Percentiles rank a stretch among this genome's conserved stretches.
Conservation (phyloP, 139 green algal genomes). For the Trebouxia sp. region DNA sequence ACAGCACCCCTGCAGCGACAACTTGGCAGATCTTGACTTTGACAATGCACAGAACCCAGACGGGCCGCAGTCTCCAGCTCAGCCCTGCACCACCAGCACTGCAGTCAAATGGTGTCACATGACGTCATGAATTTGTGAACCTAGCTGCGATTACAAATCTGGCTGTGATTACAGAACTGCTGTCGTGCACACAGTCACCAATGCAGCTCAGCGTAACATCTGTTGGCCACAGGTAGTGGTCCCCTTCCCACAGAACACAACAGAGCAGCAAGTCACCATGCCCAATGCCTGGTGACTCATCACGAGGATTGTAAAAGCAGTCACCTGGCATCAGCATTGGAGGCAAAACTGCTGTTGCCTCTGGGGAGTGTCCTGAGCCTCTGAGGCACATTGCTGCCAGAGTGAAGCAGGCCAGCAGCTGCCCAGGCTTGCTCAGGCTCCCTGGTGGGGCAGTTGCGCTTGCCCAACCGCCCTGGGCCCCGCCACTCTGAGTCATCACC, state of each 20-base stretch:
- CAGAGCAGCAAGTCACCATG: no score
- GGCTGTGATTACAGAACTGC: no score
- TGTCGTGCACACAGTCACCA: no score
- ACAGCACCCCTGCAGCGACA: no score
- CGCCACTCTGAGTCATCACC: neutral
- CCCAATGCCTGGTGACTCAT: no score
- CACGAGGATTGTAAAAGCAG: neutral
- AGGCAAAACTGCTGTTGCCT: neutral
- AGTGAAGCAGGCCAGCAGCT: neutral
- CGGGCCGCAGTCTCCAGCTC: neutral
- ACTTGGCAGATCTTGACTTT: no score
- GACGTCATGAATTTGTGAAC: no score
- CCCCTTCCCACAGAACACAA: no score
- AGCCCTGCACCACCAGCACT: neutral
- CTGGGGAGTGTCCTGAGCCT: neutral
- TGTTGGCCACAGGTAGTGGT: no score
- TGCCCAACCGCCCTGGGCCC: neutral
- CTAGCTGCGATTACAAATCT: no score
- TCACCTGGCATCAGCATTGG: neutral
- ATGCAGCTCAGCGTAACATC: no score
- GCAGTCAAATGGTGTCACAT: neutral
- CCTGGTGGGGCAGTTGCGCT: neutral
- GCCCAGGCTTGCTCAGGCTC: neutral
- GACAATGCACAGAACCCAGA: neutral
- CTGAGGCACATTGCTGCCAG: neutral